phyloP scores from a whole-genome alignment of 306 rosid species.

The Vigna nakashimae region DNA sequence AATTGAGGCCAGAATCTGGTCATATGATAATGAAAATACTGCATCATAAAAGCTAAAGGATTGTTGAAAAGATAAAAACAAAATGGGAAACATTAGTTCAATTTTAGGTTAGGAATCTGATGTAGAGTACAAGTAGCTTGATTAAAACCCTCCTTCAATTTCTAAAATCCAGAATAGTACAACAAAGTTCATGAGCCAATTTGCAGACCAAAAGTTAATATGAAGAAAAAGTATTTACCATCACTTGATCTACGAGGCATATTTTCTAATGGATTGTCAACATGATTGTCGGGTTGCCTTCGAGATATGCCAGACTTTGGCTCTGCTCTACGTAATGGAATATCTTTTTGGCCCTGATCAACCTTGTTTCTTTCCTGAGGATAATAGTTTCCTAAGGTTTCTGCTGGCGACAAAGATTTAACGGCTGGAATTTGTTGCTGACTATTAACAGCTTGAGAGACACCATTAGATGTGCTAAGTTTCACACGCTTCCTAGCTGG shows the following conservation, averaged over 20 bases:
- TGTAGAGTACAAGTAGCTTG: not conserved
- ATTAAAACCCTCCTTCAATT: conserved; percentile 24
- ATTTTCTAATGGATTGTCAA: conserved; percentile 56
- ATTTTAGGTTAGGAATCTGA: conserved; percentile 7
- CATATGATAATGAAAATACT: conserved; percentile 15
- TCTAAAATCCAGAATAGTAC: conserved; percentile 31
- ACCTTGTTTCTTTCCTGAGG: conserved; percentile 47
- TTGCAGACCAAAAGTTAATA: conserved; percentile 14
- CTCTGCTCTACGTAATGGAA: conserved; percentile 56
- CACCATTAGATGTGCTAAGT: conserved; percentile 54
- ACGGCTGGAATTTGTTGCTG: conserved; percentile 50
- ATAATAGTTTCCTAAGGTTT: conserved; percentile 45
- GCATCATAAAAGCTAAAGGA: not conserved
- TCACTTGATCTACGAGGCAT: conserved; percentile 54
- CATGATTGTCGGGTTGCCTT: conserved; percentile 53
- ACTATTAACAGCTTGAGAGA: conserved; percentile 46
- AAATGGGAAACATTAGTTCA: conserved; percentile 7
- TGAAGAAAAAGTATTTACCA: conserved; percentile 56
- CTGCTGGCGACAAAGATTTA: conserved; percentile 54
- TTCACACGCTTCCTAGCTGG: conserved; percentile 76
- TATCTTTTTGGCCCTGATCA: conserved; percentile 51
- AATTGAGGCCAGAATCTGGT: conserved; percentile 13
- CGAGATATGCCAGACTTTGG: conserved; percentile 47
- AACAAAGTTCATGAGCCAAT: conserved; percentile 24
- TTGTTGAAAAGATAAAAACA: conserved; percentile 31